Evolutionary conservation across 2,329 filamentous ascomycete species (phyloP), one percentile per base, ranked within the genome.

Genomic region (Colletotrichum chrysophilum): DNA sequence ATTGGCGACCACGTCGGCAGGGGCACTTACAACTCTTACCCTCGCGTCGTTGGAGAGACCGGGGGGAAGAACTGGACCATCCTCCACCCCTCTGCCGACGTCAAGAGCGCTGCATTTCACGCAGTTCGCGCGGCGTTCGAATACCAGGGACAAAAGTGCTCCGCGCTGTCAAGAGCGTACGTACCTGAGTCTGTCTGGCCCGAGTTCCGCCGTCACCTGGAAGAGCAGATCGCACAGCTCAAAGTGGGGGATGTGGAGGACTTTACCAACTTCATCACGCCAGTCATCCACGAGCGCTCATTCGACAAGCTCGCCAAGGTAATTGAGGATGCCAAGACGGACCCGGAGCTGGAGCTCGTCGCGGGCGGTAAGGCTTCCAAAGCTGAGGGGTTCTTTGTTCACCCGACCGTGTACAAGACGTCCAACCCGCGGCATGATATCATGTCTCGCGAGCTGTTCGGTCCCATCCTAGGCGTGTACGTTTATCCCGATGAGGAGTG

Each of bases 1-100:
- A 98, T 98, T 80, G 95, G 95, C 16, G 88, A 91, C 77, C 95
- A 94, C 56, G 93, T 97, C 24, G 94, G 94, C 7, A 92, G 96
- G 81, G 95, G 94, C 78, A 94, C 92, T 75, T 98, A 98, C 87
- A 89, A 89, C 78, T 93, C 94, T 80, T 98, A 98, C 86, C 96
- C 95, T 60, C 93, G 95, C 80, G 94, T 98, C 78, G 95, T 98
- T 5, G 95, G 95, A 76, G 95, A 98, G 89, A 98, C 95, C 30
- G 95, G 95, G 75, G 95, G 95, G 83, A 98, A 98, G 91, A 98
- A 98, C 89, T 98, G 96, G 89, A 95, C 97, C 85, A 86, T 98
- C 68, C 85, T 98, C 34, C 95, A 98, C 87, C 87, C 89, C 58
- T 93, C 92, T 4, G 95, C 95, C 38, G 94, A 97, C 79, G 86